Conservation (phyloP, 208 protist species). For the Leishmania braziliensis region DNA sequence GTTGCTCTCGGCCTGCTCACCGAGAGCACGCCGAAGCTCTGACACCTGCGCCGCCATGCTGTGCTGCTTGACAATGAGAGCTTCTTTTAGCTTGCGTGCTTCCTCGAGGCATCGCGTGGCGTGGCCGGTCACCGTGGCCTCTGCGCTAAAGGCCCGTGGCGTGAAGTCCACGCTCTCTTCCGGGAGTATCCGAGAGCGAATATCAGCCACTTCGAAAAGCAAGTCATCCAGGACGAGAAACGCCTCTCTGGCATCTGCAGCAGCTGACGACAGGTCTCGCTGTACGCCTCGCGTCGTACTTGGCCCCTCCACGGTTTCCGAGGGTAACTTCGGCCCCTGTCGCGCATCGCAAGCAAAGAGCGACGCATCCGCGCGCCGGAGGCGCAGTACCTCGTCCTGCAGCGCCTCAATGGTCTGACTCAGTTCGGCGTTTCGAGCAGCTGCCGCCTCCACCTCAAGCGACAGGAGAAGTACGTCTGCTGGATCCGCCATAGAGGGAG, state of each 20-base stretch:
- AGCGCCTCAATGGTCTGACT: slow-evolving; percentile 45
- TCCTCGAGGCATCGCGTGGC: slow-evolving; percentile 27
- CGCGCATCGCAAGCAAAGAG: neutral
- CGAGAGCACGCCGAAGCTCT: slow-evolving; percentile 25
- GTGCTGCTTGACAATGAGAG: slow-evolving; percentile 17
- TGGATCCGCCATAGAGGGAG: slow-evolving; percentile 12
- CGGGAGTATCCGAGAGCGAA: slow-evolving; percentile 18
- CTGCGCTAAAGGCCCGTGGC: slow-evolving; percentile 12
- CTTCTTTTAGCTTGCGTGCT: slow-evolving; percentile 24
- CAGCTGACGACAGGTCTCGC: neutral
- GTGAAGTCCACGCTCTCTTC: slow-evolving; percentile 16
- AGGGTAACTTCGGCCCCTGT: neutral
- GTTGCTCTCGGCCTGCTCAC: slow-evolving; percentile 14
- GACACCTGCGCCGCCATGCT: slow-evolving; percentile 15
- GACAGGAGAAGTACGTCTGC: slow-evolving; percentile 54
- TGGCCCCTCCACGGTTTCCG: neutral
- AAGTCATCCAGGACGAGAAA: slow-evolving; percentile 31
- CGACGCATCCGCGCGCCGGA: slow-evolving; percentile 1
- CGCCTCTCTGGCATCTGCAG: slow-evolving; percentile 16
- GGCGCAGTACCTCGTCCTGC: slow-evolving; percentile 26
- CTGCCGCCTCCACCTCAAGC: slow-evolving; percentile 75
- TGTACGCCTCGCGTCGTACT: neutral
- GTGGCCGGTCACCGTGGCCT: slow-evolving; percentile 12
- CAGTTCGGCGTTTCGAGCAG: slow-evolving; percentile 71
- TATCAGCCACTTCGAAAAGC: slow-evolving; percentile 34